phyloP scores from a whole-genome alignment of 1,284 basidiomycete genomes.

The Apiotrichum gracile region DNA sequence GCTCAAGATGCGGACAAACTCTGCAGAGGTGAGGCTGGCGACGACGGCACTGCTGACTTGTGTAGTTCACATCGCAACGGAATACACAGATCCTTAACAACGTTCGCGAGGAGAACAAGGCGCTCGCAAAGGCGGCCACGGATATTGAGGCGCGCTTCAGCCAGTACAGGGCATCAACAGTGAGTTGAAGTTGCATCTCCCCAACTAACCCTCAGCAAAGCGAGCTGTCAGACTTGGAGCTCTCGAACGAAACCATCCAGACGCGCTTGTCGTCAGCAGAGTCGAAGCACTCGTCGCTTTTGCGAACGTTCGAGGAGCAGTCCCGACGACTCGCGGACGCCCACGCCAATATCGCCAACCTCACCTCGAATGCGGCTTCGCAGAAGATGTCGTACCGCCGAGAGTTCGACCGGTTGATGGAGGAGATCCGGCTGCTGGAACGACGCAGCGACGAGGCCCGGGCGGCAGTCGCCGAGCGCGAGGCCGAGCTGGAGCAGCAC shows the following conservation, averaged over 20 bases:
- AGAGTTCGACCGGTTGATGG: constrained; percentile 34
- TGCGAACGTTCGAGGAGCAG: constrained; percentile 39
- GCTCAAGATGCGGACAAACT: constrained; percentile 61
- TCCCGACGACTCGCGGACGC: constrained; percentile 36
- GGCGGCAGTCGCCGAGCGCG: constrained; percentile 36
- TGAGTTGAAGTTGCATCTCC: too few species aligned
- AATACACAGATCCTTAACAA: constrained; percentile 31
- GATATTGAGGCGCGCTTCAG: constrained; percentile 40
- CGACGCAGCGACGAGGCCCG: constrained; percentile 39
- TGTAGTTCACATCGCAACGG: constrained; percentile 41
- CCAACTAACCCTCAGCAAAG: constrained; percentile 24
- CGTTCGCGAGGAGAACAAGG: constrained; percentile 35
- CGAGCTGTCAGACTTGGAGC: constrained; percentile 30
- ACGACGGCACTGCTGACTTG: neutral
- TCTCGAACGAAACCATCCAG: constrained; percentile 32
- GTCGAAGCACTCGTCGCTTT: constrained; percentile 28
- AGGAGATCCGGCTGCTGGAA: constrained; percentile 38
- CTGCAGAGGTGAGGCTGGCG: constrained; percentile 31
- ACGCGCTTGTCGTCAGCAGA: constrained; percentile 28
- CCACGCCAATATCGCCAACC: constrained; percentile 37
- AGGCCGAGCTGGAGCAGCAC: constrained; percentile 40
- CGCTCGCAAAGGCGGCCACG: constrained; percentile 29
- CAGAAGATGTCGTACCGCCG: constrained; percentile 37
- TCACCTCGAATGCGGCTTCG: constrained; percentile 37
- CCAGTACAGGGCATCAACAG: constrained; percentile 28